Evolutionary conservation across 2,329 filamentous ascomycete genomes (phyloP).

Genomic region (Cordyceps pruinosa): DNA sequence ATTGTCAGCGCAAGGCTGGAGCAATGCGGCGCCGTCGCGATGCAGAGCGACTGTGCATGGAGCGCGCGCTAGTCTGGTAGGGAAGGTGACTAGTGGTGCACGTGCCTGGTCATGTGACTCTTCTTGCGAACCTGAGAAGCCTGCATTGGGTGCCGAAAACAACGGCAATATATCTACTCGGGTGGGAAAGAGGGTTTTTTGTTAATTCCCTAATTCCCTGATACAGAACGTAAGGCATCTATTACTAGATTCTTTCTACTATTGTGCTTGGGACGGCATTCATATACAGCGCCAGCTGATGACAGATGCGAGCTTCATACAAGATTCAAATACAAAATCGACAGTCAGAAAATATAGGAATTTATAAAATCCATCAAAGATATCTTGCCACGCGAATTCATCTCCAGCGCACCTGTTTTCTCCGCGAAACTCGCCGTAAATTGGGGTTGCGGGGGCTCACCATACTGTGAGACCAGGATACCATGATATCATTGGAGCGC

Average conservation of each 20-base stretch:
- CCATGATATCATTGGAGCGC: constrained; percentile 14
- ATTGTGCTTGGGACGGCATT: no score
- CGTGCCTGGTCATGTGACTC: constrained; percentile 6
- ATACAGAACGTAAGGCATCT: no score
- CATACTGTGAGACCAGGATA: not conserved
- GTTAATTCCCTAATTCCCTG: no score
- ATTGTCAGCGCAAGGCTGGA: constrained; percentile 7
- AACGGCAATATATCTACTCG: no score
- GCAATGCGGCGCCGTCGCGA: constrained; percentile 2
- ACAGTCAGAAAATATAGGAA: no score
- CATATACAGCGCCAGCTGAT: no score
- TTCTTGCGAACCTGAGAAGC: not conserved
- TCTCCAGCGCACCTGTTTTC: not conserved
- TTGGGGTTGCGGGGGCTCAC: constrained; percentile 5
- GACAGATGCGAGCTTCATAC: no score
- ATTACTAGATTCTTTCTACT: no score
- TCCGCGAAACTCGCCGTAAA: constrained; percentile 8
- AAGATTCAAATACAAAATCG: no score
- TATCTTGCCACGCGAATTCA: not conserved
- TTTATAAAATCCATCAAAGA: not conserved
- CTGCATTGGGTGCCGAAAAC: no score
- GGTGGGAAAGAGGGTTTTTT: no score
- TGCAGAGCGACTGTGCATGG: not conserved
- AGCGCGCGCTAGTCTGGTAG: not conserved
- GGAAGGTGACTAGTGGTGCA: not conserved